These are phyloP conservation scores for Collariella sp. DNA, from an alignment of 495 filamentous ascomycete species.

Conservation along the genomic window DNA sequence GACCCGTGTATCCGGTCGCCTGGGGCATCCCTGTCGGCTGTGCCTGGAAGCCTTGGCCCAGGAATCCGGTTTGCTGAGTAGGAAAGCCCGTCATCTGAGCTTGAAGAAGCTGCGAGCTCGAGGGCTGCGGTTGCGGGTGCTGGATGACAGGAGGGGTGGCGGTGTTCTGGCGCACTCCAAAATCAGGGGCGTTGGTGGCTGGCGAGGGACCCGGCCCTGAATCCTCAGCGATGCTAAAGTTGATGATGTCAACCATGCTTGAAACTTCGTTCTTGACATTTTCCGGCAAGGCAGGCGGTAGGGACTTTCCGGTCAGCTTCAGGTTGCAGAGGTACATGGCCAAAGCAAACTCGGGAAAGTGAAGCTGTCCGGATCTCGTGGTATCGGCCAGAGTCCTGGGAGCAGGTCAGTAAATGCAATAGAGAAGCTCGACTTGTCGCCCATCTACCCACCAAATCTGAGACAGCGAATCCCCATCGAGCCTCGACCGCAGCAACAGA, in stretches of 20 bases:
- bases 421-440: neutral
- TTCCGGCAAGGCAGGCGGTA: constrained; percentile 71
- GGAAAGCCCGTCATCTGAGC: constrained; percentile 70
- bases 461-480: constrained; percentile 71
- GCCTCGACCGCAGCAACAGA: constrained; percentile 75
- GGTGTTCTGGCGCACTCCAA: constrained; percentile 56
- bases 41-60: constrained; percentile 42
- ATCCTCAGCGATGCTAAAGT: constrained; percentile 83
- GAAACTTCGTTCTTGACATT: constrained; percentile 92
- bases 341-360: constrained; percentile 96
- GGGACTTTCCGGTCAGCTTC: constrained; percentile 72
- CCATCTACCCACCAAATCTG: constrained; percentile 65
- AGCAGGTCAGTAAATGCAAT: constrained; percentile 1
- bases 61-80: constrained; percentile 42
- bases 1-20: constrained; percentile 58
- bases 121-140: constrained; percentile 75
- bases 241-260: constrained; percentile 99
- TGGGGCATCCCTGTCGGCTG: constrained; percentile 55
- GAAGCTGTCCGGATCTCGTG: constrained; percentile 88
- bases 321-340: constrained; percentile 99
- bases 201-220: constrained; percentile 34
- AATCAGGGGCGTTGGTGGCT: constrained; percentile 68
- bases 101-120: constrained; percentile 65
- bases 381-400: constrained; percentile 88
- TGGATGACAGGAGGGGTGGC: constrained; percentile 65